A percentile compares a stretch with the other conserved stretches of the same genome.
These are phyloP conservation scores for Lactarius indigo DNA, from an alignment of 768 basidiomycete species.

Conservation along the genomic window DNA sequence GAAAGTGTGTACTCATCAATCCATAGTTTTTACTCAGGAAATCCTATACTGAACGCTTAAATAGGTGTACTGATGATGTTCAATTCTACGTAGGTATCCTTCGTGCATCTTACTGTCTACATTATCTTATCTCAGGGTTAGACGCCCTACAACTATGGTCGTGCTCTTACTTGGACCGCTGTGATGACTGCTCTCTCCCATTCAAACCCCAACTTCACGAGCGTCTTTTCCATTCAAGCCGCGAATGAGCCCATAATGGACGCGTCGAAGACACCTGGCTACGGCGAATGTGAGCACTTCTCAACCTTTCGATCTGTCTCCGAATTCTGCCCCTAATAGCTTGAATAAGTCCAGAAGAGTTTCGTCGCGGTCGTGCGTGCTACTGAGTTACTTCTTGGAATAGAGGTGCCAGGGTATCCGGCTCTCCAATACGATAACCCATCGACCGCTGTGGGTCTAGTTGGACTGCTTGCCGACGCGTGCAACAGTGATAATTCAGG, in stretches of 20 bases:
- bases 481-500: not conserved
- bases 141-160: conserved; percentile 70
- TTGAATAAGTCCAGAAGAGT: conserved; percentile 6
- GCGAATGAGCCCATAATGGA: conserved; percentile 79
- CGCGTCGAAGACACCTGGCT: conserved; percentile 60
- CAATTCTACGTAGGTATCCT: conserved; percentile 62
- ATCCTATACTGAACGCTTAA: not conserved
- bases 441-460: not conserved
- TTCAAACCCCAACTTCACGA: conserved; percentile 59
- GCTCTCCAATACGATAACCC: not conserved
- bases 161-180: conserved; percentile 77
- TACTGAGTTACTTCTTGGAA: conserved; percentile 19
- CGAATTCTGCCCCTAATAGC: not conserved
- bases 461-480: not conserved
- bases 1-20: conserved; percentile 42
- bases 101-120: not conserved
- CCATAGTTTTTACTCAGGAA: not conserved
- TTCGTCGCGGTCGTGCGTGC: conserved; percentile 10
- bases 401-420: not conserved
- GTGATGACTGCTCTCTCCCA: conserved; percentile 75
- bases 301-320: not conserved
- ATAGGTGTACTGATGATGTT: conserved; percentile 62
- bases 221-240: conserved; percentile 69
- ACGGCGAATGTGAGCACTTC: conserved; percentile 57
- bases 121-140: conserved; percentile 30